Evolutionary conservation across 139 green algal species (phyloP), one percentile per base, ranked within the genome.

Genomic region (Tetradesmus lagerheimii): DNA sequence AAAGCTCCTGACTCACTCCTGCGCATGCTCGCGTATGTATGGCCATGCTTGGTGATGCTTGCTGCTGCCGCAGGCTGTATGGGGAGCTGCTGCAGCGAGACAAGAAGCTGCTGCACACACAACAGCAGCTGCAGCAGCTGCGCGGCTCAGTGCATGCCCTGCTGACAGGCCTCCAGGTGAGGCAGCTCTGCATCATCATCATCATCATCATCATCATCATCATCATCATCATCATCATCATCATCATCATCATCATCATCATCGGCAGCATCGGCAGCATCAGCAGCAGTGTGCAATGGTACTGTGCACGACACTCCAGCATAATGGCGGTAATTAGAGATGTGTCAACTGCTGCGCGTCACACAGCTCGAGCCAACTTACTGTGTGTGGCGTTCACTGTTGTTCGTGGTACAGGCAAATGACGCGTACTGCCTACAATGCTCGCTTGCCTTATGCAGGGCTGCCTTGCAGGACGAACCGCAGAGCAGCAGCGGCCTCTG

Each of bases 41-140:
- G n/a, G n/a, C n/a, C n/a, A n/a, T n/a, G n/a, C n/a, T n/a, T 53
- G 27, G 1, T 37, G 15, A 37, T 79, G 15, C 29, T 25, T 38
- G 31, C 0, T 37, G 80, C 47, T 37, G 25, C 41, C 34, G 23
- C 80, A 85, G 80, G 80, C 47, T 85, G 47, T 85, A 85, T 57
- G 47, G 47, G 3, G 80, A 85, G 47, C 23, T 85, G 47, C 38
- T 66, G 39, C 41, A 85, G 47, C 80, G 80, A 41, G 80, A 85
- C 47, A 34, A 38, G 11, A 18, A 34, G n/a, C n/a, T 85, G 47
- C 27, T 71, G 23, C 43, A 35, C n/a, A 39, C 41, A 35, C 39
- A 85, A 27, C 80, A 67, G 80, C 80, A 85, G 80, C 39, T 85
- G 27, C 16, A 37, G 34, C 41, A 85, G 41, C 41, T 66, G 80